Percentiles rank a stretch among this genome's conserved stretches.
phyloP scores from a whole-genome alignment of 2,329 filamentous ascomycete species.

The Geosmithia putterillii region DNA sequence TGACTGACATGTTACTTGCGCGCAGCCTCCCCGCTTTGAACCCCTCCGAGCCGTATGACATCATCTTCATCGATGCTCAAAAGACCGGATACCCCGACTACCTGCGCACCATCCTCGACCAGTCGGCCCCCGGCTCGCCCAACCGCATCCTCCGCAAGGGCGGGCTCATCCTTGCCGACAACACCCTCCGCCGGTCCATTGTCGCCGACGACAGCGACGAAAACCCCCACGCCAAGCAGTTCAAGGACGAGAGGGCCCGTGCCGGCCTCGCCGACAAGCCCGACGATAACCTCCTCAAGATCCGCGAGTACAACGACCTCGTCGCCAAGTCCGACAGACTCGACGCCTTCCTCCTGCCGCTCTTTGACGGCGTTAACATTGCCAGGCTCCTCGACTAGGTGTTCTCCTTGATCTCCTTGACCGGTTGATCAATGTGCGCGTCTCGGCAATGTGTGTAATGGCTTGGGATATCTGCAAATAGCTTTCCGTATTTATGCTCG shows the following conservation, averaged over 20 bases:
- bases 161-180: slow-evolving; percentile 41
- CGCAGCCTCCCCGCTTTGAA: slow-evolving; percentile 18
- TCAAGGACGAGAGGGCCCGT: slow-evolving; percentile 7
- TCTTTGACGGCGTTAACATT: slow-evolving; percentile 29
- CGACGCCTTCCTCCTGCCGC: slow-evolving; percentile 25
- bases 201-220: slow-evolving; percentile 27
- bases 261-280: slow-evolving; percentile 1
- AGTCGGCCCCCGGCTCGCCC: slow-evolving; percentile 21
- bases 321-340: slow-evolving; percentile 20
- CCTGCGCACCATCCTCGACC: slow-evolving; percentile 28
- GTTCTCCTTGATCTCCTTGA: no score
- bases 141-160: slow-evolving; percentile 31
- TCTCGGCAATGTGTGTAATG: no score
- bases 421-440: no score
- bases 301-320: slow-evolving; percentile 22
- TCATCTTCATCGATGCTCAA: slow-evolving; percentile 42
- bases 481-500: no score
- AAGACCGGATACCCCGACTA: slow-evolving; percentile 39
- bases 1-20: no score
- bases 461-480: no score
- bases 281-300: slow-evolving; percentile 11
- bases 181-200: slow-evolving; percentile 34
- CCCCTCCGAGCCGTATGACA: slow-evolving; percentile 31
- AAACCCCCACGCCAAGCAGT: slow-evolving; percentile 16
- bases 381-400: slow-evolving; percentile 23